phyloP scores from a whole-genome alignment of 768 basidiomycete genomes.

The Suillus subaureus region DNA sequence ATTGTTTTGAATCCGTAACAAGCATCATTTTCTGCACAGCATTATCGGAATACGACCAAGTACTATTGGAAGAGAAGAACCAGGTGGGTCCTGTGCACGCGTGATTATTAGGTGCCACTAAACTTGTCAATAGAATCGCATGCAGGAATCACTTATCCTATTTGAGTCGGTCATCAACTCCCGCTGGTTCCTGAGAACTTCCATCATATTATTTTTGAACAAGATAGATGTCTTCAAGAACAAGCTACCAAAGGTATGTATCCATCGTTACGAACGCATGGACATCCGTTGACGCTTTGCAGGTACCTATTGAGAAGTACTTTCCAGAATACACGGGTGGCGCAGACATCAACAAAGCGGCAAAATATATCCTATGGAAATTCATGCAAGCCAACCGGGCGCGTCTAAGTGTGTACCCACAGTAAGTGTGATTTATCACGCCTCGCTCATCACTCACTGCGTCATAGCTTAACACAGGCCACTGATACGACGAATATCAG shows the following conservation, averaged over 20 bases:
- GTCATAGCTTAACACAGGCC: constrained; percentile 74
- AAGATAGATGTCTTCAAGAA: constrained; percentile 79
- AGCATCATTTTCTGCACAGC: constrained; percentile 79
- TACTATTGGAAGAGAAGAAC: constrained; percentile 58
- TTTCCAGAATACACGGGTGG: constrained; percentile 92
- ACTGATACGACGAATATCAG: constrained; percentile 86
- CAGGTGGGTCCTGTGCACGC: constrained; percentile 27
- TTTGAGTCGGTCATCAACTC: constrained; percentile 83
- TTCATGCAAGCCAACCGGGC: constrained; percentile 93
- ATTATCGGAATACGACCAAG: constrained; percentile 76
- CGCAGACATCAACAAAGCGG: constrained; percentile 89
- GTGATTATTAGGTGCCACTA: background rate
- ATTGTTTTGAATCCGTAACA: constrained; percentile 80
- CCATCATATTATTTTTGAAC: constrained; percentile 69
- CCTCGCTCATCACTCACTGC: background rate
- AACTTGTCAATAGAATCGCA: constrained; percentile 55
- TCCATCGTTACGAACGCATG: background rate
- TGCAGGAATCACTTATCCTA: constrained; percentile 72
- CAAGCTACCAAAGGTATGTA: constrained; percentile 58
- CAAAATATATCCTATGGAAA: constrained; percentile 92
- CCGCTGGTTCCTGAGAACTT: constrained; percentile 69
- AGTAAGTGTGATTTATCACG: constrained; percentile 50
- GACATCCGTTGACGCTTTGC: background rate
- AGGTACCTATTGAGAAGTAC: constrained; percentile 76
- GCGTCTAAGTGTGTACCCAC: constrained; percentile 85